Evolutionary conservation across 2,329 filamentous ascomycete genomes (phyloP), one percentile per base, ranked within the genome.

Genomic region (Colletotrichum orbiculare): DNA sequence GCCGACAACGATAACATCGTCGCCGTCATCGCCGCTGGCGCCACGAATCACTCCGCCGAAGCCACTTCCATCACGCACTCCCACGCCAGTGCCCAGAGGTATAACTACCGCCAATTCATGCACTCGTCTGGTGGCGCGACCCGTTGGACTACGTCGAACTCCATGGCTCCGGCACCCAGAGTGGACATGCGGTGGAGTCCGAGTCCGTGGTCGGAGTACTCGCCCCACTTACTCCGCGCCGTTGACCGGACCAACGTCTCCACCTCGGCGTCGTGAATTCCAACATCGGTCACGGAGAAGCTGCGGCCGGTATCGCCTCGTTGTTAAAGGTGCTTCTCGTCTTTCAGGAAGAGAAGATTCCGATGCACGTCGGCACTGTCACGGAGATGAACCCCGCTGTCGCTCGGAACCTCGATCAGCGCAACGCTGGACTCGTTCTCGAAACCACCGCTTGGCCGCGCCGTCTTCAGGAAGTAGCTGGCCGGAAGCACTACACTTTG

Each of bases 351-450:
- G 49, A 54, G 4, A 39, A 54, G 33, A 68, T 74, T 12, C 71
- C 73, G 2, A 68, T 65, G 0, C 89, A 92, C 67, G 81, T 86
- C 25, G 89, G 89, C 8, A 90, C 92, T 78, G 90, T 91, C 75
- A 81, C 76, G 2, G 79, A 82, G 65, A 86, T 90, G 68, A 90
- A 90, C 75, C 82, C 81, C 68, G 82, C 78, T 1, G 87, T 89
- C 68, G 85, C 87, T 2, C 46, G 12, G 0, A 85, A 89, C 66
- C 75, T 90, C 1, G 76, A 78, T 0, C 77, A 82, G 13, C 81
- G 87, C 33, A 85, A 87, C 45, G 81, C 89, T 47, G 81, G 84
- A 68, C 88, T 90, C 68, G 82, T 86, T 2, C 80, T 84, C 64
- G 78, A 87, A 67, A 80, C 56, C 84, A 82, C 0, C 79, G 17